Evolutionary conservation across 306 rosid species (phyloP).

Genomic region (Medicago truncatula): DNA sequence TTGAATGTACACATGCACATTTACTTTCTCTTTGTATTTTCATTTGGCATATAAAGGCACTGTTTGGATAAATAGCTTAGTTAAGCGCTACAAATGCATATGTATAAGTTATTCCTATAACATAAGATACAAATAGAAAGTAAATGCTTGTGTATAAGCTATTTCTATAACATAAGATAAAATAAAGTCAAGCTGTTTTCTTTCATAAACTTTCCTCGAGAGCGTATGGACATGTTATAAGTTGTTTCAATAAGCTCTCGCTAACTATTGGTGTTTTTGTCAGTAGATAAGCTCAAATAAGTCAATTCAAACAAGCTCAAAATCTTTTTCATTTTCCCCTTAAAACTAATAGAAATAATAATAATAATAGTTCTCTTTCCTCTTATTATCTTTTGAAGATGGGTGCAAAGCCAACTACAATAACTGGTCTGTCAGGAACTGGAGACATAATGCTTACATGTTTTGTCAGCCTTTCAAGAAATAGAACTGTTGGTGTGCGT

Average conservation of each 20-base stretch:
- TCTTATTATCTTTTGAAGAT: constrained; percentile 61
- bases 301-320: background rate
- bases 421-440: constrained; percentile 90
- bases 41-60: constrained; percentile 2
- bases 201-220: no score
- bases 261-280: background rate
- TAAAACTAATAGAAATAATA: background rate
- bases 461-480: constrained; percentile 91
- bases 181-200: background rate
- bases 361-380: background rate
- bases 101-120: no score
- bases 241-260: background rate
- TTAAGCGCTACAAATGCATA: no score
- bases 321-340: background rate
- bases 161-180: background rate
- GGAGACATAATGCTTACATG: constrained; percentile 98
- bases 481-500: constrained; percentile 87
- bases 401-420: constrained; percentile 92
- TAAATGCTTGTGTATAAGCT: no score
- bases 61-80: no score
- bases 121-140: no score
- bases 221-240: no score
- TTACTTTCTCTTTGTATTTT: background rate
- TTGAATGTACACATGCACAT: no score
- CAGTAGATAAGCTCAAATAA: background rate